These are phyloP conservation scores for Psilocybe cyanescens DNA, from an alignment of 768 basidiomycete genomes.

Conservation along the genomic window DNA sequence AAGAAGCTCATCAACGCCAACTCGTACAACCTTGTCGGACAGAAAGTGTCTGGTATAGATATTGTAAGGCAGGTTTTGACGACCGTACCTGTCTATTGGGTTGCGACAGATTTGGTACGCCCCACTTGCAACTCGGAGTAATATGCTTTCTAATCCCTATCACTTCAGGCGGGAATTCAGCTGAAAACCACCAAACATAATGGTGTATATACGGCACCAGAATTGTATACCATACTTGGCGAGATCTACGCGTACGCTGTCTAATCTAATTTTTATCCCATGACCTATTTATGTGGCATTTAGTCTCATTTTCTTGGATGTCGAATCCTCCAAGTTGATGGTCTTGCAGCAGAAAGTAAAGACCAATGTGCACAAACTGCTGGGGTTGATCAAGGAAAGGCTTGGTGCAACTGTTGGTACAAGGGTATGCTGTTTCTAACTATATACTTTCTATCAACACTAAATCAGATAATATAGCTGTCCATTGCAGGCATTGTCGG, in stretches of 20 bases:
- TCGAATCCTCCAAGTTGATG: conserved; percentile 63
- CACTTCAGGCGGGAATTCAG: conserved; percentile 66
- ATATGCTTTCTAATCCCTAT: not conserved
- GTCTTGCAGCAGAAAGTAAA: conserved; percentile 54
- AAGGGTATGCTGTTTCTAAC: conserved; percentile 38
- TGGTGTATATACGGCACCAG: conserved; percentile 65
- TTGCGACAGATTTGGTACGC: conserved; percentile 64
- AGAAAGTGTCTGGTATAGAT: conserved; percentile 58
- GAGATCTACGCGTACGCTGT: conserved; percentile 70
- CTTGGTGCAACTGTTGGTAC: conserved; percentile 44
- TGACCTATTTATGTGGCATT: not conserved
- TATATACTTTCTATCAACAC: not conserved
- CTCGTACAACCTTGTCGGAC: conserved; percentile 63
- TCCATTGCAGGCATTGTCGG: conserved; percentile 46
- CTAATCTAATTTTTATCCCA: not conserved
- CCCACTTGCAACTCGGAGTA: not conserved
- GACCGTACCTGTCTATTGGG: conserved; percentile 70
- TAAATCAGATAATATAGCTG: conserved; percentile 34
- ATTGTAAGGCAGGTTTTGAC: conserved; percentile 72
- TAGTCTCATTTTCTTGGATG: conserved; percentile 79
- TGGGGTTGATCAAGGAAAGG: conserved; percentile 57
- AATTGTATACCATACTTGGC: conserved; percentile 65
- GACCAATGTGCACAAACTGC: conserved; percentile 54
- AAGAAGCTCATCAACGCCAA: conserved; percentile 54
- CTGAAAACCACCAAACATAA: conserved; percentile 59